Conservation (phyloP, 2,329 filamentous ascomycete species). For the Graphilbum fragrans region DNA sequence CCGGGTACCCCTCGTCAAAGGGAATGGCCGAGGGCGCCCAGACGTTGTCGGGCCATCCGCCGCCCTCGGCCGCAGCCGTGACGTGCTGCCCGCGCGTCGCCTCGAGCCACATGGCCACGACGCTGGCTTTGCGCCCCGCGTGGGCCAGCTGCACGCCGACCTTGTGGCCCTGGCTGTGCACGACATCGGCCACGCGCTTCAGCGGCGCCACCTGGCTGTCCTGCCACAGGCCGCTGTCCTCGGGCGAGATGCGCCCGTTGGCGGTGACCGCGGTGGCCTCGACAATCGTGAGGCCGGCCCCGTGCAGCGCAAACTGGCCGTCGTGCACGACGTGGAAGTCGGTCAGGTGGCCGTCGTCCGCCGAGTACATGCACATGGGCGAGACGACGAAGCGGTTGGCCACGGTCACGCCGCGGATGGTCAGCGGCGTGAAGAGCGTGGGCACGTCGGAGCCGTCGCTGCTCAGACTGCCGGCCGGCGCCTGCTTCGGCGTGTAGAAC, state of each 20-base stretch:
- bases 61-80: conserved; percentile 37
- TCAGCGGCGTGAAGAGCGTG: conserved; percentile 44
- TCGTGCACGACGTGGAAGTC: conserved; percentile 76
- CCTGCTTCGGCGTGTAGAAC: conserved; percentile 44
- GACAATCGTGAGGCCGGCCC: conserved; percentile 60
- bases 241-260: conserved; percentile 71
- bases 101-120: conserved; percentile 43
- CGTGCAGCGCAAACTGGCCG: conserved; percentile 64
- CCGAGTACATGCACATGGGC: conserved; percentile 51
- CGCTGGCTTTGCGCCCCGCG: conserved; percentile 59
- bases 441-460: conserved; percentile 22
- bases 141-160: conserved; percentile 74
- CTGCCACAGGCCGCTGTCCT: conserved; percentile 71
- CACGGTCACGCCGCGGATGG: conserved; percentile 38
- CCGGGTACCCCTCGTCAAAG: conserved; percentile 48
- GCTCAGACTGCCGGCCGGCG: conserved; percentile 31
- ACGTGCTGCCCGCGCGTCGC: conserved; percentile 36
- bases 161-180: conserved; percentile 65
- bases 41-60: conserved; percentile 47
- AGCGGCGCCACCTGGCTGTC: conserved; percentile 70
- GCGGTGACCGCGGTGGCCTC: conserved; percentile 68
- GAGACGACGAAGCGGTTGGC: conserved; percentile 46
- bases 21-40: conserved; percentile 38
- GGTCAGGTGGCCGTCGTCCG: conserved; percentile 55
- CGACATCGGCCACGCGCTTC: conserved; percentile 60